Conservation (phyloP, 805 yeast genomes). For the Candida boleticola region DNA sequence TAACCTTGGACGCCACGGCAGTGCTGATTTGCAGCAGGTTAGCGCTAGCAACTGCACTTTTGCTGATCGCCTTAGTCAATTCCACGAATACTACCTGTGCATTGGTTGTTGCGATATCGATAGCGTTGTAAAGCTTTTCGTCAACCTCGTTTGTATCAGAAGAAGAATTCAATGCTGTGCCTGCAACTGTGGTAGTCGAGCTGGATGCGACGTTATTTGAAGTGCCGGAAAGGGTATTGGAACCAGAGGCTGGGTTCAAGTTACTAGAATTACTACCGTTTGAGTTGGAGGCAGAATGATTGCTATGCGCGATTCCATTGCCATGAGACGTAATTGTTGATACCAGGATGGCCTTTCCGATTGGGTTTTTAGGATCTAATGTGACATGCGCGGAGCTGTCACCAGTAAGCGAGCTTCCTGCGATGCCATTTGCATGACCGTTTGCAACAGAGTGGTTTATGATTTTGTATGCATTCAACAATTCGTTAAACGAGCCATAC, state of each 20-base stretch:
- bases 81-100: conserved; percentile 80
- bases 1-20: conserved; percentile 60
- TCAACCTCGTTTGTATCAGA: conserved; percentile 53
- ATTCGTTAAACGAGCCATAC: conserved; percentile 63
- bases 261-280: not conserved
- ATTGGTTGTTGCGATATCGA: conserved; percentile 59
- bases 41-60: conserved; percentile 55
- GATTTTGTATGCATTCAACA: conserved; percentile 61
- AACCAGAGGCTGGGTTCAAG: not conserved
- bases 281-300: not conserved
- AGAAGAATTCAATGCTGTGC: not conserved
- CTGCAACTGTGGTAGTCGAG: not conserved
- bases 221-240: not conserved
- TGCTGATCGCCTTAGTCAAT: conserved; percentile 63
- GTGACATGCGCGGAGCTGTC: not conserved
- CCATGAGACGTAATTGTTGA: not conserved
- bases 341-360: no score
- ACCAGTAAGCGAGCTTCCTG: not conserved
- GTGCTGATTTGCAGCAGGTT: conserved; percentile 26
- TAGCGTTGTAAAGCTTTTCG: conserved; percentile 61
- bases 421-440: not conserved
- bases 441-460: conserved; percentile 13
- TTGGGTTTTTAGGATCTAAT: not conserved
- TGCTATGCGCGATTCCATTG: not conserved
- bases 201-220: not conserved